Base-by-base conservation (phyloP, 202 grass and related monocot genomes). In the Carex sylvatica region DNA sequence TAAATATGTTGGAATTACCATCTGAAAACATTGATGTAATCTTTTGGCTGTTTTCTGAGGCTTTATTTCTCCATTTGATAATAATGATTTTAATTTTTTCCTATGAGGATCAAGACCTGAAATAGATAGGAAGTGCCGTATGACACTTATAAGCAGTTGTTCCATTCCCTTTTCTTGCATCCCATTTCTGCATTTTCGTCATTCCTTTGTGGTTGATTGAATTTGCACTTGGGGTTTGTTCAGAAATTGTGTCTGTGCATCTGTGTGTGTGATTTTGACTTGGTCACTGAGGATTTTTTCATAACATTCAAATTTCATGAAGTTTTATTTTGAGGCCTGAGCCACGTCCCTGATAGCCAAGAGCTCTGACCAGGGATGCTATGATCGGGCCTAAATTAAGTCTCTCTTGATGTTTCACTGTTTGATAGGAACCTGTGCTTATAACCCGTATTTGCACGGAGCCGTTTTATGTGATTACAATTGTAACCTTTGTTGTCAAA, bases 41-140 rank as follows among this genome's bases (percentile, higher is more conserved):
- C 18, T 80, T 64, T 74, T 82, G 72, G 87, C 86, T 91, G 93
- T 62, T 85, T 47, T 74, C 89, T 90, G 92, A 94, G 89, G 89
- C 85, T 49, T 76, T 16, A 18, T 4, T 12, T 62, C 11, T 56
- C 61, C 59, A 62, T 12, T 16, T 40, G 35, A 40, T 5, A 38
- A 1, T 40, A 40, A 49, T 3, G 35, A 9, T 15, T 2, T 6
- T 55, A 15, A 61, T 6, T 2, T 7, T 80, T 80, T 87, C 86
- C 83, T 20, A 54, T 79, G 92, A 86, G 1, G 87, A 89, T 13
- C 18, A 68, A 86, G 81, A 85, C 87, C 91, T 91, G 16, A 78
- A 79, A 82, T 64, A 49, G 92, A 94, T 91, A 98, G 95, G 95
- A 98, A 98, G 90, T 93, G 91, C 92, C 89, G 91, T 95, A 91